phyloP scores from a whole-genome alignment of 768 basidiomycete species.

The Artomyces pyxidatus region DNA sequence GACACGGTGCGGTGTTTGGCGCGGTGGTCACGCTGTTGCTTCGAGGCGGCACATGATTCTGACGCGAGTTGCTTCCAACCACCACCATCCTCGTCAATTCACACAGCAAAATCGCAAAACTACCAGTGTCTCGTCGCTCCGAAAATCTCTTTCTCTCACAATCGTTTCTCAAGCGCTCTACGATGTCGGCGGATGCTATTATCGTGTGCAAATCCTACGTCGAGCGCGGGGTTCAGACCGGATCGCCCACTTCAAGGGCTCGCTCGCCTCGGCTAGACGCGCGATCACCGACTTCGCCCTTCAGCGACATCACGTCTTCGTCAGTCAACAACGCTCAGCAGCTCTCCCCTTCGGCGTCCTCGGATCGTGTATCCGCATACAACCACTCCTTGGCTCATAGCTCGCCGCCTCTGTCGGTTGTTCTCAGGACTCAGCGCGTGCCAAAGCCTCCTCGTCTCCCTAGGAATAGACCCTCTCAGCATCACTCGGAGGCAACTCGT shows the following conservation, averaged over 20 bases:
- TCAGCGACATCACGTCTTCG: neutral
- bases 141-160: too few species aligned
- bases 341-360: neutral
- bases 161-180: neutral
- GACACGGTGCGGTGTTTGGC: neutral
- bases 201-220: constrained; percentile 6
- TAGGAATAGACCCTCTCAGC: constrained; percentile 6
- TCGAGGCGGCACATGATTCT: too few species aligned
- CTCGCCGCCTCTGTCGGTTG: neutral
- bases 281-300: neutral
- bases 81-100: neutral
- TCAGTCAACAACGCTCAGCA: neutral
- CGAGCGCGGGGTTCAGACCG: constrained; percentile 15
- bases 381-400: neutral
- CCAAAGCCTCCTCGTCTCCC: constrained; percentile 14
- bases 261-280: neutral
- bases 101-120: too few species aligned
- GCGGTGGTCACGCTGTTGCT: too few species aligned
- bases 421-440: neutral
- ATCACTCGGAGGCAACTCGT: constrained; percentile 3
- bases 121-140: too few species aligned
- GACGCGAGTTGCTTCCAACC: neutral
- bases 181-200: neutral
- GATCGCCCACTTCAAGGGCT: neutral
- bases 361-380: constrained; percentile 14